Percentiles rank a stretch among this genome's conserved stretches.
These are phyloP conservation scores for Alternaria panax DNA, from an alignment of 2,329 filamentous ascomycete genomes.

Conservation along the genomic window DNA sequence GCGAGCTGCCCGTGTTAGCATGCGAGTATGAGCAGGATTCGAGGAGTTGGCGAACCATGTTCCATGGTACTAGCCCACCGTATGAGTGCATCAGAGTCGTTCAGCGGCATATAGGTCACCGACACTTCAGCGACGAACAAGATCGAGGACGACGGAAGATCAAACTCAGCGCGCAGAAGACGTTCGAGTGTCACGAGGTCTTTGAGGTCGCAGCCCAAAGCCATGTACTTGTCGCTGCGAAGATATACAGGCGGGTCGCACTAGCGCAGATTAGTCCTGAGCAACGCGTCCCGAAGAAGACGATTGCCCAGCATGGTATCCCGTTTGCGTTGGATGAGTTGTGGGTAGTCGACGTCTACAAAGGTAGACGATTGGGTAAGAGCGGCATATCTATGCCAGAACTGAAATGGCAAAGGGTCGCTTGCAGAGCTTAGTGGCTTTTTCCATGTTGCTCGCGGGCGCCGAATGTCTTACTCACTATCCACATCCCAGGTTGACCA, in stretches of 20 bases:
- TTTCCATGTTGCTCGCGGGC: neutral
- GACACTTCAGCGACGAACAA: slow-evolving; percentile 91
- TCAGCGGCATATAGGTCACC: slow-evolving; percentile 84
- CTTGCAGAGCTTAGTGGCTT: slow-evolving; percentile 56
- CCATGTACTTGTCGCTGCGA: slow-evolving; percentile 73
- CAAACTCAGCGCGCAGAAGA: slow-evolving; percentile 65
- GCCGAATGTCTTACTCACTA: slow-evolving; percentile 68
- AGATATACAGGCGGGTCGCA: slow-evolving; percentile 40
- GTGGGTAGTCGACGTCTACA: slow-evolving; percentile 85
- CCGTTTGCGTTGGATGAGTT: slow-evolving; percentile 78
- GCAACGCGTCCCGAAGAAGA: slow-evolving; percentile 51
- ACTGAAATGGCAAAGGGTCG: slow-evolving; percentile 87
- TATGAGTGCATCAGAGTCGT: slow-evolving; percentile 76
- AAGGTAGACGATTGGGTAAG: slow-evolving; percentile 69
- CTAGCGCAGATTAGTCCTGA: slow-evolving; percentile 35
- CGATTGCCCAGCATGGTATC: slow-evolving; percentile 67
- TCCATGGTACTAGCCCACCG: slow-evolving; percentile 76
- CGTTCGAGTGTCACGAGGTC: slow-evolving; percentile 68
- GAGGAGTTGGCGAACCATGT: slow-evolving; percentile 61
- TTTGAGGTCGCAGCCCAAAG: slow-evolving; percentile 81
- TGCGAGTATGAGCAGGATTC: neutral
- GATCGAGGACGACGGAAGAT: slow-evolving; percentile 67
- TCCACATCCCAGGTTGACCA: slow-evolving; percentile 88
- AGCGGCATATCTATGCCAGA: slow-evolving; percentile 70
- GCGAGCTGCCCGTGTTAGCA: slow-evolving; percentile 60